Conservation (phyloP, 352 stramenopile genomes). For the Lagenidium giganteum region DNA sequence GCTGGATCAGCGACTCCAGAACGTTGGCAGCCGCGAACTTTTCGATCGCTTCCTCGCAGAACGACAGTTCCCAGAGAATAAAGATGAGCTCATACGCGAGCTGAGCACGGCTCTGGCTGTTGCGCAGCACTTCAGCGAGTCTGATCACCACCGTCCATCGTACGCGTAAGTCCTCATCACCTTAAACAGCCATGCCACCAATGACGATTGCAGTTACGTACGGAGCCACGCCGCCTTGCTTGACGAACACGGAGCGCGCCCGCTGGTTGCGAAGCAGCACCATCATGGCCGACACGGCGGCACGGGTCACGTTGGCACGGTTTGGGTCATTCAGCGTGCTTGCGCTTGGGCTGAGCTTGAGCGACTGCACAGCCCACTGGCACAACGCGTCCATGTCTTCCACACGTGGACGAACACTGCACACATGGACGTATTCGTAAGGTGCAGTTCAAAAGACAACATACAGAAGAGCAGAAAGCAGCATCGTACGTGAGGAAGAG, state of each 20-base stretch:
- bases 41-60: conserved; percentile 78
- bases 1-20: conserved; percentile 67
- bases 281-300: conserved; percentile 89
- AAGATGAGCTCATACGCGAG: conserved; percentile 97
- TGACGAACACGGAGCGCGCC: conserved; percentile 87
- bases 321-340: conserved; percentile 57
- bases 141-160: too few relatives aligned
- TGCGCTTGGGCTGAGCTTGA: conserved; percentile 57
- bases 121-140: conserved; percentile 71
- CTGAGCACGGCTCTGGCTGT: conserved; percentile 86
- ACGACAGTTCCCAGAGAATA: conserved; percentile 96
- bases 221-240: conserved; percentile 87
- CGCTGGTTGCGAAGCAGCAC: conserved; percentile 88
- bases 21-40: conserved; percentile 67
- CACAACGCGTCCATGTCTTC: conserved; percentile 78
- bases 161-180: not conserved
- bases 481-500: conserved; percentile 71
- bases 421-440: not conserved
- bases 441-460: not conserved
- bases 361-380: conserved; percentile 68
- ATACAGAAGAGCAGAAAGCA: not conserved
- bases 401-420: conserved; percentile 65
- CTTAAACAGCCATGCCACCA: not conserved
- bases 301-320: conserved; percentile 68
- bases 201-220: conserved; percentile 30